Percentiles rank a stretch among this genome's conserved stretches.
These are phyloP conservation scores for Corniculantispora saksenae DNA, from an alignment of 2,329 filamentous ascomycete genomes.

Conservation along the genomic window DNA sequence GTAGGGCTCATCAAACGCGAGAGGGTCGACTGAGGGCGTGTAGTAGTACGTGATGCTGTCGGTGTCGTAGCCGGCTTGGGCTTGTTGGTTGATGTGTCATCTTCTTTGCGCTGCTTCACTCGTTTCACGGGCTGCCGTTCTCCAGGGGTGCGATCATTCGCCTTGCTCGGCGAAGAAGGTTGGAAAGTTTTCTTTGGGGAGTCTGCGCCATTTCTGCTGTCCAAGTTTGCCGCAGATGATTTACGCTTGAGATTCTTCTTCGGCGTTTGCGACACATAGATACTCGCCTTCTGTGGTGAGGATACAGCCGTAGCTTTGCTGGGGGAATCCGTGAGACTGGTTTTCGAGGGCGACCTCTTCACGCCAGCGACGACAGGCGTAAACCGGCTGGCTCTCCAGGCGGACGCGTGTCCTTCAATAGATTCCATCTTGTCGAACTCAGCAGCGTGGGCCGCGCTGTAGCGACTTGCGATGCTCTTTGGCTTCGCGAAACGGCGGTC, in stretches of 20 bases:
- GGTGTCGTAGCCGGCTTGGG: neutral
- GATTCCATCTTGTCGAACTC: constrained; percentile 98
- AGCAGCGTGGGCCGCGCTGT: constrained; percentile 81
- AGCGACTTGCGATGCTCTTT: constrained; percentile 76
- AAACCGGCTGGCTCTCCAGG: constrained; percentile 63
- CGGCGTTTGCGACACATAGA: constrained; percentile 29
- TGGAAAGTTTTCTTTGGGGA: constrained; percentile 31
- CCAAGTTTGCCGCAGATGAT: constrained; percentile 35
- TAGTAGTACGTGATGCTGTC: constrained; percentile 24
- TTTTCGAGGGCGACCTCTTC: constrained; percentile 48
- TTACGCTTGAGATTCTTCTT: constrained; percentile 38
- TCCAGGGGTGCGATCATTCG: constrained; percentile 29
- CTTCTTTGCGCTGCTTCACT: constrained; percentile 63
- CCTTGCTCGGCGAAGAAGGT: constrained; percentile 24
- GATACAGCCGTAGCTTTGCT: constrained; percentile 51
- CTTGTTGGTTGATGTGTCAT: constrained; percentile 62
- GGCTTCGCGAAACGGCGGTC: constrained; percentile 76
- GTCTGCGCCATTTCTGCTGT: constrained; percentile 24
- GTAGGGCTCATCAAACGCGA: constrained; percentile 74
- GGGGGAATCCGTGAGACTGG: constrained; percentile 53
- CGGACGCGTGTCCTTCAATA: constrained; percentile 82
- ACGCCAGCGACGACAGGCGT: constrained; percentile 45
- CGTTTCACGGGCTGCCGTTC: constrained; percentile 61
- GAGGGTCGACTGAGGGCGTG: constrained; percentile 50
- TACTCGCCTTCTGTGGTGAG: neutral